Percentiles rank a stretch among this genome's conserved stretches.
These are phyloP conservation scores for Knoxia roxburghii DNA, from an alignment of 257 asterid genomes.

Conservation along the genomic window DNA sequence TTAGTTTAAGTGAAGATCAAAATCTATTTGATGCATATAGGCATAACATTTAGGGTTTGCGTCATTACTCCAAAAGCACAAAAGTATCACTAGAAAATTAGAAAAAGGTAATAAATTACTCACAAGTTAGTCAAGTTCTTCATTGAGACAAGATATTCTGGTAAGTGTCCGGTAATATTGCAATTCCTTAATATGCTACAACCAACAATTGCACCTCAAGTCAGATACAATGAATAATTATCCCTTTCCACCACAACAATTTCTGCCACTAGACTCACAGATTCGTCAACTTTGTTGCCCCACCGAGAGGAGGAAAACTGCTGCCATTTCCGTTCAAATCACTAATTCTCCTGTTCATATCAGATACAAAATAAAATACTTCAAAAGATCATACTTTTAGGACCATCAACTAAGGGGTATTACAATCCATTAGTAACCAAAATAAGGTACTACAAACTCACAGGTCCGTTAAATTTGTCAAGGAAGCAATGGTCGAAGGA, in stretches of 20 bases:
- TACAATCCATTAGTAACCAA: not conserved
- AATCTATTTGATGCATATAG: no score
- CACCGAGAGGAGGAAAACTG: conserved; percentile 41
- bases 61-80: no score
- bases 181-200: conserved; percentile 71
- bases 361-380: no score
- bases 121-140: conserved; percentile 35
- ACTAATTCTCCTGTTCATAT: conserved; percentile 33
- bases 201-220: conserved; percentile 7
- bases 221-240: conserved; percentile 4
- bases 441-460: conserved; percentile 30
- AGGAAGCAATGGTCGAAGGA: conserved; percentile 48
- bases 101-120: conserved; percentile 17
- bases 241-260: not conserved
- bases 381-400: not conserved
- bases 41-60: no score
- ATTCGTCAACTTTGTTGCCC: conserved; percentile 24
- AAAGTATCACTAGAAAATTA: not conserved
- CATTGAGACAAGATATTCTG: conserved; percentile 35
- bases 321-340: conserved; percentile 35
- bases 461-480: conserved; percentile 53
- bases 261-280: conserved; percentile 46
- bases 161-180: conserved; percentile 53
- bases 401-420: not conserved
- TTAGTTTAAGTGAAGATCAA: no score